Base-by-base conservation (phyloP, 1,284 basidiomycete genomes). In the Omphalotus olearius region DNA sequence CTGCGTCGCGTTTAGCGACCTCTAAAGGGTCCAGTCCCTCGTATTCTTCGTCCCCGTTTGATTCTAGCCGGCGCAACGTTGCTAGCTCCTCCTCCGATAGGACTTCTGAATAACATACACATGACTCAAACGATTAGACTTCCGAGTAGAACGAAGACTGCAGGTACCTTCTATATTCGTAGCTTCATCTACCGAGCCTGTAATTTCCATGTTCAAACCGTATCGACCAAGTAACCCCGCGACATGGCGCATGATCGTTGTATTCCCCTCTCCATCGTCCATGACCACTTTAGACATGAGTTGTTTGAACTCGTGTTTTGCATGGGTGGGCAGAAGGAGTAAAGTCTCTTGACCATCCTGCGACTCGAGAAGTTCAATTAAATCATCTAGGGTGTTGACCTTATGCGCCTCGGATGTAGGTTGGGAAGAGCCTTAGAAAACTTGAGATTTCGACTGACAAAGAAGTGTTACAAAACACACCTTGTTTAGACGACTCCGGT, bases 221-320 rank as follows among this genome's bases (percentile, higher is more conserved):
- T 43, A 23, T 28, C 36, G n/a, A 6, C 28, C 25, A 9, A 51
- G 43, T 13, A 52, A 42, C 35, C 52, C 50, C 17, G 42, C 47
- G 14, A 55, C 23, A 30, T 35, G 30, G 33, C 45, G 45, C 50
- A 55, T 49, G 16, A 45, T 17, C 10, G 25, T 35, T n/a, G 33
- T n/a, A n/a, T 52, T 43, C 17, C 14, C 50, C 28, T 46, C 36
- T 35, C 54, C 54, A 18, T 48, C 40, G 4, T 33, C 25, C 42
- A 33, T 51, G 23, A 47, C 17, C 9, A 55, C 46, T 17, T 30
- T n/a, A 6, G 50, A 37, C 33, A 50, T 23, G 17, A 55, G 47
- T n/a, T 49, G 30, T 6, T 44, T 45, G 42, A 49, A 47, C 28
- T 55, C 42, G 20, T 35, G 23, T 38, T 25, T 45, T 6, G 26